Percentiles rank a stretch among this genome's conserved stretches.
phyloP scores from a whole-genome alignment of 2,329 filamentous ascomycete genomes.

The Cladosporium austrohemisphaericum region DNA sequence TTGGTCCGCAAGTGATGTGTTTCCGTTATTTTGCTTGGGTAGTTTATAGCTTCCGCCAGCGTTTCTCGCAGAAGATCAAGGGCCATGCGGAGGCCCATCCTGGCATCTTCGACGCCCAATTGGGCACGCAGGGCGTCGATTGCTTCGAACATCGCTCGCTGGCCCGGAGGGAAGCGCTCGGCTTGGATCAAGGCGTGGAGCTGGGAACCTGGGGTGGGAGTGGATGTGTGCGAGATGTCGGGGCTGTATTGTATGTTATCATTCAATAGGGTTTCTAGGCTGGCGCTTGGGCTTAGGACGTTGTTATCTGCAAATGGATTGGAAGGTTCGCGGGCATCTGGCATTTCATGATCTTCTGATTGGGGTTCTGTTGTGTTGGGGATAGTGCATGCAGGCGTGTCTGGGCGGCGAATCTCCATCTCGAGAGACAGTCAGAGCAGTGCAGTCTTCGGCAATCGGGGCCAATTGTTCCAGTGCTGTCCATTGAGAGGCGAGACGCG shows the following conservation, averaged over 20 bases:
- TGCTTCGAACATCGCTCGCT: neutral
- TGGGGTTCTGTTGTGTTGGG: too few relatives aligned
- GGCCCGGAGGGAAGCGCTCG: neutral
- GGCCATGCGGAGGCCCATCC: neutral
- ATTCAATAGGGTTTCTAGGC: too few relatives aligned
- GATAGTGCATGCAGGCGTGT: too few relatives aligned
- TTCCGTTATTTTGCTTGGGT: neutral
- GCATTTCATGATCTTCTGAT: too few relatives aligned
- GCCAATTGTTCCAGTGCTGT: too few relatives aligned
- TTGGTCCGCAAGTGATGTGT: neutral
- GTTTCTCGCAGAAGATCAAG: neutral
- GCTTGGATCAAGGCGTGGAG: neutral
- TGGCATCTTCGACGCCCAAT: neutral
- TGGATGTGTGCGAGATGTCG: neutral
- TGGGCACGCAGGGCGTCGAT: neutral
- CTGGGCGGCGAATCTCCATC: too few relatives aligned
- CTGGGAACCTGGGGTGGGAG: neutral
- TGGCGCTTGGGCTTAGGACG: too few relatives aligned
- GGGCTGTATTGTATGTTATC: neutral
- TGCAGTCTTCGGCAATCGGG: too few relatives aligned
- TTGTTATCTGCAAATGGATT: too few relatives aligned
- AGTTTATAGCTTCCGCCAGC: neutral
- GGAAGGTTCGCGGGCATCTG: too few relatives aligned
- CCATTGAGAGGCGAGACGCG: too few relatives aligned
- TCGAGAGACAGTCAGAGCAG: too few relatives aligned